phyloP scores from a whole-genome alignment of 352 stramenopile species.

The Globisporangium nagaii region DNA sequence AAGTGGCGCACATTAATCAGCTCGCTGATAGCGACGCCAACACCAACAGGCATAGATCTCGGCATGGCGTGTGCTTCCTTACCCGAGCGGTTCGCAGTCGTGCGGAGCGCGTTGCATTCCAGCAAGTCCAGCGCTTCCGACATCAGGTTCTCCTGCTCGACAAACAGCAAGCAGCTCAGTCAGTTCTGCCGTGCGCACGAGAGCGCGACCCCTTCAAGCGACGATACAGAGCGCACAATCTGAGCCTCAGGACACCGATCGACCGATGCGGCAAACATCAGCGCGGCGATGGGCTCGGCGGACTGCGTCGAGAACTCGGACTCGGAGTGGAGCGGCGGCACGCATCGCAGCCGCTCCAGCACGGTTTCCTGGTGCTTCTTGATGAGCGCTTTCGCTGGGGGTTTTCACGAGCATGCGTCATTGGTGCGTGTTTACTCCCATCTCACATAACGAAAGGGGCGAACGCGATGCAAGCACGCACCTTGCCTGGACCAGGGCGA shows the following conservation, averaged over 20 bases:
- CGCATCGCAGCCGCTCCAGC: slow-evolving; percentile 28
- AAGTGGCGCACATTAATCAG: background rate
- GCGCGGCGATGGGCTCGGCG: slow-evolving; percentile 53
- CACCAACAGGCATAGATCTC: background rate
- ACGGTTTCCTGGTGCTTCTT: slow-evolving; percentile 45
- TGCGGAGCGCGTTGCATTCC: slow-evolving; percentile 33
- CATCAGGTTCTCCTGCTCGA: slow-evolving; percentile 47
- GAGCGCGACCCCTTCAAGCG: background rate
- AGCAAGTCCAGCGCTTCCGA: slow-evolving; percentile 49
- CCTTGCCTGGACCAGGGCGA: slow-evolving; percentile 49
- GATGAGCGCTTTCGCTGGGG: slow-evolving; percentile 51
- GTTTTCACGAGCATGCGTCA: no score
- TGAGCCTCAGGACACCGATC: slow-evolving; percentile 59
- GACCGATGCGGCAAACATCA: slow-evolving; percentile 55
- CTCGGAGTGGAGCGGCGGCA: slow-evolving; percentile 27
- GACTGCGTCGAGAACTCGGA: slow-evolving; percentile 42
- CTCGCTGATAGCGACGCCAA: background rate
- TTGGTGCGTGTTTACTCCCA: no score
- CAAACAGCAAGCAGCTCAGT: background rate
- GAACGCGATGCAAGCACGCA: slow-evolving; percentile 3
- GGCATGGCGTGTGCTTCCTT: background rate
- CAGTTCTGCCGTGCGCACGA: background rate
- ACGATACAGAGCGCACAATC: slow-evolving; percentile 23
- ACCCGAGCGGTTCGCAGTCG: slow-evolving; percentile 47
- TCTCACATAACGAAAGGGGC: no score